phyloP scores from a whole-genome alignment of 83 land plant species.

The Diphasiastrum complanatum region DNA sequence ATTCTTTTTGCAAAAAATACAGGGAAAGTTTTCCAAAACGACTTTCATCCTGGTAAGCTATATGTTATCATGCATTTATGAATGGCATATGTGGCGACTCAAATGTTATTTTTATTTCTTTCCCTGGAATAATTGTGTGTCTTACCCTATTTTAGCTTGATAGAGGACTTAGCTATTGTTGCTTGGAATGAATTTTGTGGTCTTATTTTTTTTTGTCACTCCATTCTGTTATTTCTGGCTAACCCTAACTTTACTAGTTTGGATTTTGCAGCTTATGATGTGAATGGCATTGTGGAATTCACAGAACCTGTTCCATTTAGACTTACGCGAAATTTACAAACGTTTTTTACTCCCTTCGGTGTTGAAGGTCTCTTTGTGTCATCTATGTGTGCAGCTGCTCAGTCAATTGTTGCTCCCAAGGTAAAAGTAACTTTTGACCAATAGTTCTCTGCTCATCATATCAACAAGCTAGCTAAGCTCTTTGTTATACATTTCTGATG shows the following conservation, averaged over 20 bases:
- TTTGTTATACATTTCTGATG: not conserved
- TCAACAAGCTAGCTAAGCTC: not conserved
- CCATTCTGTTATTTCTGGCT: no score
- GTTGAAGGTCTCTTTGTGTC: constrained; percentile 98
- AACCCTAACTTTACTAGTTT: not conserved
- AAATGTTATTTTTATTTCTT: not conserved
- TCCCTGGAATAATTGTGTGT: not conserved
- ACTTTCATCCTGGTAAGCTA: constrained; percentile 86
- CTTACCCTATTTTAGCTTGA: not conserved
- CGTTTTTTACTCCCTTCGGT: constrained; percentile 91
- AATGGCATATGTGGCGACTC: not conserved
- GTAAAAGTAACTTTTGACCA: constrained; percentile 16
- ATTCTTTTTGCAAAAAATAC: constrained; percentile 96
- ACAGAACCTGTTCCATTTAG: constrained; percentile 96
- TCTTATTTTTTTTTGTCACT: constrained; percentile 12
- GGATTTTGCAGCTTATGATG: constrained; percentile 71
- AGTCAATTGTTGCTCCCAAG: constrained; percentile 86
- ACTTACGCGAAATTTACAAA: constrained; percentile 86
- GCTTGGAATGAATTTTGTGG: not conserved
- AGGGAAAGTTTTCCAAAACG: constrained; percentile 94
- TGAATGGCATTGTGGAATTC: constrained; percentile 94
- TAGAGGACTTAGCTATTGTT: not conserved
- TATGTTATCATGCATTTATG: not conserved
- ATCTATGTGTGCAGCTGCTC: constrained; percentile 98
- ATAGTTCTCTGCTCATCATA: not conserved